These are phyloP conservation scores for Hyaloscypha finlandica DNA, from an alignment of 495 filamentous ascomycete genomes.

Conservation along the genomic window DNA sequence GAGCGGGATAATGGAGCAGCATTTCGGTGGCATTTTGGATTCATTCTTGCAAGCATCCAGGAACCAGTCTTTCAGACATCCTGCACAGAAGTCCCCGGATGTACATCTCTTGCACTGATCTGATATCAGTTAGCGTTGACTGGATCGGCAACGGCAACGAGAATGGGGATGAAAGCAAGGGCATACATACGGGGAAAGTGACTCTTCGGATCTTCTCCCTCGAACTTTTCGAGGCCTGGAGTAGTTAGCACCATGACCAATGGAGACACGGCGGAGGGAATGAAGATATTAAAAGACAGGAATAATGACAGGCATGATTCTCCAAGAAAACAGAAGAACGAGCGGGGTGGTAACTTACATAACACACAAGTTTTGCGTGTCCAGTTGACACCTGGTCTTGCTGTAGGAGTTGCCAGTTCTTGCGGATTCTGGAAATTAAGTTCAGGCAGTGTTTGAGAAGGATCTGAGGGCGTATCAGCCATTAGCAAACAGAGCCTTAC, in stretches of 20 bases:
- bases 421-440: not conserved
- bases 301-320: not conserved
- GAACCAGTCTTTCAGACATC: conserved; percentile 34
- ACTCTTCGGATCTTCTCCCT: not conserved
- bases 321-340: not conserved
- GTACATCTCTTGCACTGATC: conserved; percentile 21
- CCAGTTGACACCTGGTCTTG: not conserved
- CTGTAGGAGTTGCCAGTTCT: not conserved
- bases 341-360: not conserved
- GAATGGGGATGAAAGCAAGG: not conserved
- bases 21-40: conserved; percentile 33
- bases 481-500: conserved; percentile 5
- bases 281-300: no score
- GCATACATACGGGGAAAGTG: not conserved
- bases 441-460: not conserved
- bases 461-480: not conserved
- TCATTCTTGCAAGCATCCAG: conserved; percentile 32
- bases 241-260: not conserved
- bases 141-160: no score
- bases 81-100: conserved; percentile 20
- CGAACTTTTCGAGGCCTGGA: not conserved
- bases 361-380: not conserved
- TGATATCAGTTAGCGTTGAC: conserved; percentile 8
- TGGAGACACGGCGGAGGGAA: not conserved
- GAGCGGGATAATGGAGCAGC: conserved; percentile 31